These are phyloP conservation scores for Cystobasidium ongulense DNA, from an alignment of 768 basidiomycete species.

Conservation along the genomic window DNA sequence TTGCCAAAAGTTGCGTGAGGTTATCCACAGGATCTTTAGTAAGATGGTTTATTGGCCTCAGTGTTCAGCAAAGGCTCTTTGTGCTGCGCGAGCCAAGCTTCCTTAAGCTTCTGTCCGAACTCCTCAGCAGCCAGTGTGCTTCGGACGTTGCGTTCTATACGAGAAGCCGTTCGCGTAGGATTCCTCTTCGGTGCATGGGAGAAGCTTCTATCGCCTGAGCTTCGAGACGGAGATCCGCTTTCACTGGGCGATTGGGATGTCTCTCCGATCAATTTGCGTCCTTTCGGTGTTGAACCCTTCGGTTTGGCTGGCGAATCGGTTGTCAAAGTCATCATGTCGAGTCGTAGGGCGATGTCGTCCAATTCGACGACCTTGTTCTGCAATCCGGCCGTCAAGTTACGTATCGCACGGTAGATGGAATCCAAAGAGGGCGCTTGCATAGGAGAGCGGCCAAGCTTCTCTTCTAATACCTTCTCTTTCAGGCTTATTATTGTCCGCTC, in stretches of 20 bases:
- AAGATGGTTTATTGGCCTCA: not conserved
- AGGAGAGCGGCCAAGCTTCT: conserved; percentile 43
- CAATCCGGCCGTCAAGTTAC: conserved; percentile 61
- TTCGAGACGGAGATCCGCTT: too few species aligned
- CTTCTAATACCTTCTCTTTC: conserved; percentile 61
- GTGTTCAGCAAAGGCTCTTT: conserved; percentile 13
- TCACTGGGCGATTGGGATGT: too few species aligned
- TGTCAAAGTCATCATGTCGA: conserved; percentile 32
- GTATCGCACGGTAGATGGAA: conserved; percentile 70
- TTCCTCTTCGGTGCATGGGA: not conserved
- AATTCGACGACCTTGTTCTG: conserved; percentile 43
- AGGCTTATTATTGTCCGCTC: conserved; percentile 63
- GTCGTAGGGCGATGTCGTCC: conserved; percentile 44
- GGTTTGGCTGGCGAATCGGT: not conserved
- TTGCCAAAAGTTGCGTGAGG: not conserved
- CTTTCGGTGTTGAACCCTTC: not conserved
- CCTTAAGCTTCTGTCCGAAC: not conserved
- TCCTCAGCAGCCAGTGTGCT: conserved; percentile 18
- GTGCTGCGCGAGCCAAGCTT: not conserved
- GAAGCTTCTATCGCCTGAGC: not conserved
- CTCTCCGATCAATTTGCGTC: not conserved
- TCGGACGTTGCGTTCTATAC: conserved; percentile 1
- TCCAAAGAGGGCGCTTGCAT: conserved; percentile 75
- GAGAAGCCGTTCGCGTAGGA: not conserved
- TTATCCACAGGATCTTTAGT: not conserved